Conservation (phyloP, 208 protist genomes). For the Trypanosoma melophagium region DNA sequence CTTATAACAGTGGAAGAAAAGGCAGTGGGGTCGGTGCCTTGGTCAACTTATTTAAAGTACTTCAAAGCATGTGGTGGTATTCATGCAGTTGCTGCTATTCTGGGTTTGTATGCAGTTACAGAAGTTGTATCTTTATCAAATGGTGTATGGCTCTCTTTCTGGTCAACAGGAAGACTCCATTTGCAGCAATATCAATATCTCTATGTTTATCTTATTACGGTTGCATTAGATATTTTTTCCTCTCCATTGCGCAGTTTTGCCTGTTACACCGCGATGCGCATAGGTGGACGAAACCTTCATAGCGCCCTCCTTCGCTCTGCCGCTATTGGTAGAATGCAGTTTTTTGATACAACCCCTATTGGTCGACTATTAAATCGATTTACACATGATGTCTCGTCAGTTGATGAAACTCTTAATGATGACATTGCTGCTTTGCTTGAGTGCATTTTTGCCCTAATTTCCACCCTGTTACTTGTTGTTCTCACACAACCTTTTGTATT, state of each 20-base stretch:
- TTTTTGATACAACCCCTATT: slow-evolving; percentile 89
- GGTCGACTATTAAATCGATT: slow-evolving; percentile 82
- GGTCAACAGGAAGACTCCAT: no score
- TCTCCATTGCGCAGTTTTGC: no score
- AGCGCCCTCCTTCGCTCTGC: slow-evolving; percentile 33
- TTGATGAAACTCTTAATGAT: no score
- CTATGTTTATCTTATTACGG: no score
- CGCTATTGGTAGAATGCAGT: slow-evolving; percentile 57
- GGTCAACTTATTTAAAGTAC: slow-evolving; percentile 42
- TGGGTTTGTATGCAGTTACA: slow-evolving; percentile 32
- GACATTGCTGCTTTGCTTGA: no score
- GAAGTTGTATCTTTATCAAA: slow-evolving; percentile 25
- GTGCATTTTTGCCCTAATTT: no score
- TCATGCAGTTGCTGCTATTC: slow-evolving; percentile 18
- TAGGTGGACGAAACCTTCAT: slow-evolving; percentile 32
- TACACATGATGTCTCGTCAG: slow-evolving; percentile 47
- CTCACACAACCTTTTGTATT: no score
- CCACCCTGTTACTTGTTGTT: no score
- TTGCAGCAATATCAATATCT: no score
- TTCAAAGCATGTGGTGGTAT: slow-evolving; percentile 37
- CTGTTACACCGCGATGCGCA: slow-evolving; percentile 27
- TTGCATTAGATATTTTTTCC: no score
- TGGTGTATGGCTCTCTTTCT: slow-evolving; percentile 42
- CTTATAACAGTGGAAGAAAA: slow-evolving; percentile 60
- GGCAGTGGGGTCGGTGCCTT: slow-evolving; percentile 41